Evolutionary conservation across 2,329 filamentous ascomycete genomes (phyloP).

Genomic region (Penicillium sp.): DNA sequence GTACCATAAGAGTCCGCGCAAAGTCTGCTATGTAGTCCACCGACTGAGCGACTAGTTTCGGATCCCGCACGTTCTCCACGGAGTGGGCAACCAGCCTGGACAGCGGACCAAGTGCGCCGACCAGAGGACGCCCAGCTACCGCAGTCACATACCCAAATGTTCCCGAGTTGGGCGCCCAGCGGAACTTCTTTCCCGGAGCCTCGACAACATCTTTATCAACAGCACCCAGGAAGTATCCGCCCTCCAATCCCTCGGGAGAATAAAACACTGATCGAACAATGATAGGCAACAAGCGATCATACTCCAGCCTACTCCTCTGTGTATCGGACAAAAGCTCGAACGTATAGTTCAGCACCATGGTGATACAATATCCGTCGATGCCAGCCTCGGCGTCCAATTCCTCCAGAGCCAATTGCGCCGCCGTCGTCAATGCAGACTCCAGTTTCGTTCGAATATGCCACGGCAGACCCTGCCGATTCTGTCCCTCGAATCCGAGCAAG

Average conservation of each 20-base stretch:
- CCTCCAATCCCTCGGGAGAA: slow-evolving; percentile 70
- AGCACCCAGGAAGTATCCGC: slow-evolving; percentile 71
- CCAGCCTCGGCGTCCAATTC: slow-evolving; percentile 56
- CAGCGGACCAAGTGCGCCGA: slow-evolving; percentile 63
- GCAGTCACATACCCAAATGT: slow-evolving; percentile 60
- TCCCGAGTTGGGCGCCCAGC: slow-evolving; percentile 63
- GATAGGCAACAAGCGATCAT: slow-evolving; percentile 69
- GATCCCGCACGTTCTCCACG: slow-evolving; percentile 57
- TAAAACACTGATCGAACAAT: slow-evolving; percentile 68
- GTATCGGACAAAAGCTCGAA: slow-evolving; percentile 69
- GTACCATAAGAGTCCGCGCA: slow-evolving; percentile 63
- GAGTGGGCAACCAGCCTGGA: slow-evolving; percentile 64
- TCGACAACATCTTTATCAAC: slow-evolving; percentile 69
- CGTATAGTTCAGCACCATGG: slow-evolving; percentile 73
- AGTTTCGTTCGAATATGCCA: slow-evolving; percentile 65
- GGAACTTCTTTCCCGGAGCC: slow-evolving; percentile 56
- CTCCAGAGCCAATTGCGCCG: slow-evolving; percentile 72
- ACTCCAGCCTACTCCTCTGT: slow-evolving; percentile 62
- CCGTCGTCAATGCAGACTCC: slow-evolving; percentile 71
- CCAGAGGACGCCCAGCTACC: slow-evolving; percentile 59
- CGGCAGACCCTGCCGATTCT: slow-evolving; percentile 65
- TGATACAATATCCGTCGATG: slow-evolving; percentile 56
- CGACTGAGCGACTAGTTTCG: slow-evolving; percentile 42
- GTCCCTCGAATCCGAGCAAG: slow-evolving; percentile 71
- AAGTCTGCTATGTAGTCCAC: slow-evolving; percentile 68